Percentiles rank a stretch among this genome's conserved stretches.
These are phyloP conservation scores for Pilasporangium apinafurcum DNA, from an alignment of 352 stramenopile species.

Conservation along the genomic window DNA sequence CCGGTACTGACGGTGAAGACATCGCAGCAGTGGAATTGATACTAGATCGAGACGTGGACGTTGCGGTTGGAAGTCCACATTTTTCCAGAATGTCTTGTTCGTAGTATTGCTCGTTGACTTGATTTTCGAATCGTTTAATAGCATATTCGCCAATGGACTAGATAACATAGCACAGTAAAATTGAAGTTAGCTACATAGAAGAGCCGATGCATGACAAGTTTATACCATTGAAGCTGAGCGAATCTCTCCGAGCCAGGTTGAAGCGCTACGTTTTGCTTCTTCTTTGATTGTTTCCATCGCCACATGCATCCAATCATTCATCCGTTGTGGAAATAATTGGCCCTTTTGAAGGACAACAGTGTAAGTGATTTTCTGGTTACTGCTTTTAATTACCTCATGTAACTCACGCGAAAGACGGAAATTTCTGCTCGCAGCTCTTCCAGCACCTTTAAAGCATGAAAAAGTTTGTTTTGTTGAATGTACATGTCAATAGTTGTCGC, in stretches of 20 bases:
- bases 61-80: slow-evolving; percentile 22
- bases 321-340: slow-evolving; percentile 67
- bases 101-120: slow-evolving; percentile 69
- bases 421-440: slow-evolving; percentile 70
- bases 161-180: no score
- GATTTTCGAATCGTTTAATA: slow-evolving; percentile 68
- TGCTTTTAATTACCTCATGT: no score
- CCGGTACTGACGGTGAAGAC: no score
- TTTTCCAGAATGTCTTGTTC: slow-evolving; percentile 75
- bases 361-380: not conserved
- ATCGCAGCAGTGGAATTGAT: not conserved
- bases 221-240: slow-evolving; percentile 45
- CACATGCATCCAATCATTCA: slow-evolving; percentile 76
- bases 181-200: no score
- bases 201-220: no score
- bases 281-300: slow-evolving; percentile 71
- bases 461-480: slow-evolving; percentile 65
- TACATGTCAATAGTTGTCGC: slow-evolving; percentile 57
- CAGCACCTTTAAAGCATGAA: slow-evolving; percentile 71
- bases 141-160: slow-evolving; percentile 59
- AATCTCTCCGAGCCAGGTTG: slow-evolving; percentile 68
- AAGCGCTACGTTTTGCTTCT: slow-evolving; percentile 55
- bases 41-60: slow-evolving; percentile 6
- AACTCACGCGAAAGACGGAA: slow-evolving; percentile 50
- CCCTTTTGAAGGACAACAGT: slow-evolving; percentile 13